Evolutionary conservation across 2,329 filamentous ascomycete genomes (phyloP).

Genomic region (Cercospora sp.): DNA sequence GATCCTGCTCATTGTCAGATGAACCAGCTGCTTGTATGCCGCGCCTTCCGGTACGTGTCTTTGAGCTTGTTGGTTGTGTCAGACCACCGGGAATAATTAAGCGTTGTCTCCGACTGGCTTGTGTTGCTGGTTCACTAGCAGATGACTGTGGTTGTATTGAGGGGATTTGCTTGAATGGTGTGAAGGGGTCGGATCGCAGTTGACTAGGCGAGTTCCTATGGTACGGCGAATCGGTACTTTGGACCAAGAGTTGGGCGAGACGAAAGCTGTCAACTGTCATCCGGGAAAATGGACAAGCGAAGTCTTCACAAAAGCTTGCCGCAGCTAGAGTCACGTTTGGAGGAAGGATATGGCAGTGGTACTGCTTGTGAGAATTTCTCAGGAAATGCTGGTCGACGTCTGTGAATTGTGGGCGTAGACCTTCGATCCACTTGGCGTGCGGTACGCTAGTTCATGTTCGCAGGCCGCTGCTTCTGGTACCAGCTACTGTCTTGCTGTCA

Average conservation of each 20-base stretch:
- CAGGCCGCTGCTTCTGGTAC: background rate
- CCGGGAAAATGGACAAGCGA: background rate
- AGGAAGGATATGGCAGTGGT: background rate
- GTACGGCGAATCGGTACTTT: background rate
- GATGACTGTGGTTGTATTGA: slow-evolving; percentile 10
- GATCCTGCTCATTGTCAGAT: background rate
- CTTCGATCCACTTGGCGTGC: background rate
- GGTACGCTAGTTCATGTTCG: slow-evolving; percentile 1
- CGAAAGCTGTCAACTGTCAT: background rate
- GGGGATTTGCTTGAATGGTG: background rate
- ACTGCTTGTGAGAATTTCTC: background rate
- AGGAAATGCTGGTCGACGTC: background rate
- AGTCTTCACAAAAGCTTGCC: background rate
- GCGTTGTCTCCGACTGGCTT: background rate
- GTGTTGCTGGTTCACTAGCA: background rate
- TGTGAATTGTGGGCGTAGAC: background rate
- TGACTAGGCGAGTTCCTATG: background rate
- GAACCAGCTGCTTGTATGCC: background rate
- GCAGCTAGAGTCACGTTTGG: background rate
- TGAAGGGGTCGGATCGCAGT: background rate
- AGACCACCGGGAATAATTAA: background rate
- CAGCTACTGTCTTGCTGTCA: background rate
- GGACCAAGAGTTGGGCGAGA: background rate
- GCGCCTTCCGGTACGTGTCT: background rate
- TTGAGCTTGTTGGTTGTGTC: background rate